A percentile compares a stretch with the other conserved stretches of the same genome.
phyloP scores from a whole-genome alignment of 371 early-diverging fungal species.

The Choanephora cucurbitarum region DNA sequence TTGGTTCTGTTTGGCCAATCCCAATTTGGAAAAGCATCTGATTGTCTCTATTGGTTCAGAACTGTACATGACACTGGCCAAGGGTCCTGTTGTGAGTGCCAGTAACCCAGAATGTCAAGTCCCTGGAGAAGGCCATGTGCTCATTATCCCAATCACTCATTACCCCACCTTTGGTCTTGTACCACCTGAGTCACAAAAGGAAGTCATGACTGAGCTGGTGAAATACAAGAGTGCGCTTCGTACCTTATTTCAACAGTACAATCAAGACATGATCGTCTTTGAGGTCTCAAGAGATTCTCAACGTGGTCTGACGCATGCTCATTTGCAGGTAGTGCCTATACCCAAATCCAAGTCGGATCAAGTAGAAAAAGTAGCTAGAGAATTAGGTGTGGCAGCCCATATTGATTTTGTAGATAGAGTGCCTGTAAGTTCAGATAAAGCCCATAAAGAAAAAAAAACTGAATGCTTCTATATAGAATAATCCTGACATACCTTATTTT shows the following conservation, averaged over 20 bases:
- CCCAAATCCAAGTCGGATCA: slow-evolving; percentile 34
- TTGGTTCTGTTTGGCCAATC: slow-evolving; percentile 90
- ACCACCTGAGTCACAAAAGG: slow-evolving; percentile 40
- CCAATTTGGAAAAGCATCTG: slow-evolving; percentile 77
- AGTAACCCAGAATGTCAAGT: slow-evolving; percentile 25
- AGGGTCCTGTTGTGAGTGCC: slow-evolving; percentile 64
- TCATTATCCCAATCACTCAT: slow-evolving; percentile 79
- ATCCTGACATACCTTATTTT: slow-evolving; percentile 53
- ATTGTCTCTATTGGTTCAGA: slow-evolving; percentile 74
- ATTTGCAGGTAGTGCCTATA: slow-evolving; percentile 66
- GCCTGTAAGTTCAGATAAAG: slow-evolving; percentile 58
- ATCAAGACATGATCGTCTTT: slow-evolving; percentile 65
- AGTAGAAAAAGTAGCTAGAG: slow-evolving; percentile 33
- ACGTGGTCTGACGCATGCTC: slow-evolving; percentile 56
- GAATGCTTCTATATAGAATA: too few relatives aligned
- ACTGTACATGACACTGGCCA: slow-evolving; percentile 75
- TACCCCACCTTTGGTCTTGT: slow-evolving; percentile 54
- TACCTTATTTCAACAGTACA: slow-evolving; percentile 48
- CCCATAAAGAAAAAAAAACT: too few relatives aligned
- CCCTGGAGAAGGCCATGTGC: slow-evolving; percentile 71
- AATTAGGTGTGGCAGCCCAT: slow-evolving; percentile 41
- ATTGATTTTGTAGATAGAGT: slow-evolving; percentile 38
- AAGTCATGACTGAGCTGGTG: slow-evolving; percentile 58
- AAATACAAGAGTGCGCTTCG: slow-evolving; percentile 58
- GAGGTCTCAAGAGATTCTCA: slow-evolving; percentile 62